Base-by-base conservation (phyloP, 208 protist species). In the Acanthamoeba comandoni region DNA sequence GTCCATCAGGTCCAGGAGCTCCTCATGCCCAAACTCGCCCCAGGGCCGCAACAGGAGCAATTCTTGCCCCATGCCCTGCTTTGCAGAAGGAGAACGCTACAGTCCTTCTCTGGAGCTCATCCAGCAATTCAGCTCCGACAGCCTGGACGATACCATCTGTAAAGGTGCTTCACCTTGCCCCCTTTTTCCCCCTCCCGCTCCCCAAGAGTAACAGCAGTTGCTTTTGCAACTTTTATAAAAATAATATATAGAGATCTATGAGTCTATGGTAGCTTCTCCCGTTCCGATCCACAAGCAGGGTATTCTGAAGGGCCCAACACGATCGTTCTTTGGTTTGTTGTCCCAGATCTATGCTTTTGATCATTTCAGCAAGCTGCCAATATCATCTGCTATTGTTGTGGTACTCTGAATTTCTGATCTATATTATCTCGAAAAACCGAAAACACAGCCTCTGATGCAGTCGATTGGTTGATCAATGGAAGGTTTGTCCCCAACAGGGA, bases 121-220 rank as follows among this genome's bases (percentile, higher is more conserved):
- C 35, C 35, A 43, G 35, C 35, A 43, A 5, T 43, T 43, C 35
- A 43, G 22, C 69, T 77, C 69, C 13, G 75, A 22, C 39, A 85
- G 52, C 53, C 75, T 85, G 29, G 75, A 85, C 52, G 53, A 85
- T 26, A 64, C 49, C 53, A 64, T 85, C 19, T 85, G 75, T 29
- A 80, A 80, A 57, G 70, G 70, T 55, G 15, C 11, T 43, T n/a
- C 62, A 22, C 15, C 29, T 70, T n/a, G n/a, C n/a, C 12, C 17
- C n/a, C 62, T 22, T n/a, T n/a, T n/a, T n/a, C n/a, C n/a, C 0
- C 15, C 62, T 4, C 62, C 9, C 8, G 5, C 13, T n/a, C 17
- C 13, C 0, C 26, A n/a, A 22, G 7, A 31, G n/a, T 75, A 35
- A 11, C 0, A 49, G n/a, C 0, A 13, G 13, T 55, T 3, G 7